Percentiles rank a stretch among this genome's conserved stretches.
These are phyloP conservation scores for Fusarium haematococcum DNA, from an alignment of 2,329 filamentous ascomycete genomes.

Conservation along the genomic window DNA sequence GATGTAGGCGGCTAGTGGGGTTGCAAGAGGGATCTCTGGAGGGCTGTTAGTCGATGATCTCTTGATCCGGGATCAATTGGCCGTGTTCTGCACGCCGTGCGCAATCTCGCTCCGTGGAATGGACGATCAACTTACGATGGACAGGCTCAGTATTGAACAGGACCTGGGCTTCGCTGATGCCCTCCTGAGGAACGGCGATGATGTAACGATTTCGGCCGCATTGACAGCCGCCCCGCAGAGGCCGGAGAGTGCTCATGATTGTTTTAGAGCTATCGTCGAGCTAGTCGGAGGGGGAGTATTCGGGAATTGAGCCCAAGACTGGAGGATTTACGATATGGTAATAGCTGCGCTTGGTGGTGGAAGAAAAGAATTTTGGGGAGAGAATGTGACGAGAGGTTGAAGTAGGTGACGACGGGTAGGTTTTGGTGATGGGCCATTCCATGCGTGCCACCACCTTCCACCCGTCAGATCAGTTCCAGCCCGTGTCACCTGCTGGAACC, in stretches of 20 bases:
- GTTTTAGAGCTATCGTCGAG: not conserved
- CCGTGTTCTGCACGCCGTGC: not conserved
- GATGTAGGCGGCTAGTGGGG: constrained; percentile 83
- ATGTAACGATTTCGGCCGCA: constrained; percentile 89
- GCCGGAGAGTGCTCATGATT: constrained; percentile 62
- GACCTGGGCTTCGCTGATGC: constrained; percentile 70
- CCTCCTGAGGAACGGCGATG: constrained; percentile 73
- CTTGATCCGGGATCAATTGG: not conserved
- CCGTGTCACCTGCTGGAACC: constrained; percentile 8
- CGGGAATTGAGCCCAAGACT: not conserved
- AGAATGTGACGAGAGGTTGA: constrained; percentile 11
- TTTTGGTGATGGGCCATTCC: constrained; percentile 25
- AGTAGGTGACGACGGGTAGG: constrained; percentile 12
- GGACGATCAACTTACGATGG: constrained; percentile 72
- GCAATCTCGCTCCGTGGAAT: not conserved
- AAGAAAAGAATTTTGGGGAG: not conserved
- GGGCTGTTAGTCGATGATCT: constrained; percentile 18
- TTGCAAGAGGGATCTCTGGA: constrained; percentile 73
- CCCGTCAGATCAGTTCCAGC: not conserved
- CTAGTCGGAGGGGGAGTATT: not conserved
- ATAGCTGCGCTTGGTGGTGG: not conserved
- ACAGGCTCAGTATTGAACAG: constrained; percentile 78
- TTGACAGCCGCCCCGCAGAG: constrained; percentile 81
- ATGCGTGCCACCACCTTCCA: constrained; percentile 3
- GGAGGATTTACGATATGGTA: not conserved